Evolutionary conservation across 2,329 filamentous ascomycete species (phyloP).

Genomic region (Phaeoacremonium minimum): DNA sequence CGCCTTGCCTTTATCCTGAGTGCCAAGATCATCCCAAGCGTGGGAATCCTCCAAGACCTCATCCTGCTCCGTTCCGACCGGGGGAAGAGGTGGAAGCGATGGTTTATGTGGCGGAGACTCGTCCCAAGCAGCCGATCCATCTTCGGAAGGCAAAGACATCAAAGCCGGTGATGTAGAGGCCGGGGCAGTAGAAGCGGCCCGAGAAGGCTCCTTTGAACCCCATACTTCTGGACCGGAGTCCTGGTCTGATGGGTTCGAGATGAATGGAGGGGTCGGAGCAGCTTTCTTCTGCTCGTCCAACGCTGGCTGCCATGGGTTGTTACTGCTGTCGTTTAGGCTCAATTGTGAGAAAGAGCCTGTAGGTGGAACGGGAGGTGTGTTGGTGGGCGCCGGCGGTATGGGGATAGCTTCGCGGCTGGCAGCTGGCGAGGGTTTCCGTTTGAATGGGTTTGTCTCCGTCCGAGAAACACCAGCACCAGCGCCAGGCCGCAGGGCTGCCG

Average conservation of each 20-base stretch:
- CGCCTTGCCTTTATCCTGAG: slow-evolving; percentile 35
- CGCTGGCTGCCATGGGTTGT: slow-evolving; percentile 40
- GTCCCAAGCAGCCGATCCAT: slow-evolving; percentile 35
- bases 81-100: slow-evolving; percentile 13
- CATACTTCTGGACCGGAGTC: slow-evolving; percentile 28
- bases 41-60: slow-evolving; percentile 36
- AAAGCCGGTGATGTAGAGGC: slow-evolving; percentile 24
- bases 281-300: slow-evolving; percentile 21
- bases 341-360: slow-evolving; percentile 36
- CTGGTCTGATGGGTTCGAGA: slow-evolving; percentile 19
- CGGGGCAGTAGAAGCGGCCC: slow-evolving; percentile 22
- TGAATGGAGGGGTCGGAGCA: slow-evolving; percentile 16
- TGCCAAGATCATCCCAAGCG: slow-evolving; percentile 45
- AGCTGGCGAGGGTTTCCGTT: slow-evolving; percentile 33
- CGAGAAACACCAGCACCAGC: slow-evolving; percentile 8
- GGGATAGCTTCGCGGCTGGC: slow-evolving; percentile 4
- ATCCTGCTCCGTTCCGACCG: slow-evolving; percentile 17
- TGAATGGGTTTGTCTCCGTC: slow-evolving; percentile 50
- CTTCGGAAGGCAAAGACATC: slow-evolving; percentile 30
- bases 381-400: slow-evolving; percentile 6
- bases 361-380: slow-evolving; percentile 17
- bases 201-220: slow-evolving; percentile 23
- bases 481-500: slow-evolving; percentile 23
- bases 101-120: slow-evolving; percentile 24
- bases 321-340: slow-evolving; percentile 33